Base-by-base conservation (phyloP, 163 green algal genomes). In the Trebouxia gelatinosa region DNA sequence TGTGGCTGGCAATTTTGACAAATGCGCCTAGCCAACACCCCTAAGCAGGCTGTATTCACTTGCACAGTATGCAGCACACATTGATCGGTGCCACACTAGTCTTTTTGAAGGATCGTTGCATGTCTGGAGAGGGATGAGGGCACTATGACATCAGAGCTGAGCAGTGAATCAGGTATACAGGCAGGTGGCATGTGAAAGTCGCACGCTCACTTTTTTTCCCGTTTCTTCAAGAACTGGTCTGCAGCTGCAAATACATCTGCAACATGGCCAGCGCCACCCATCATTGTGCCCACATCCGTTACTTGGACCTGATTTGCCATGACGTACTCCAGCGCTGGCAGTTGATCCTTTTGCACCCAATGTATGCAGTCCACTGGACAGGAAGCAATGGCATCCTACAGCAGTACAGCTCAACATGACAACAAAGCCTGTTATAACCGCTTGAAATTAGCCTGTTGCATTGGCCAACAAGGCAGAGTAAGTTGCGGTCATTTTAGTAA, bases 311-410 rank as follows among this genome's bases (percentile, higher is more conserved):
- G 67, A 57, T 85, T 84, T 67, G 90, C 90, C 80, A 90, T 93
- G 29, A 95, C 89, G 51, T 91, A 94, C 87, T 97, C 93, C 39
- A 96, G 86, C 0, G 89, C 84, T 3, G 92, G 83, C 72, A 97
- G 84, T 38, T 97, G 78, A 23, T 87, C 80, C 62, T 87, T 89
- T 19, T 92, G 40, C 64, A 95, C 92, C 90, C 90, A 95, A 76
- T 96, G 89, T 67, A 97, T 97, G 87, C 92, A 97, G 70, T 85
- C 85, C 13, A 97, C 92, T 6, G 92, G 92, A 81, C 92, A 97
- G 28, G 86, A 89, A 57, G 93, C 88, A 43, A 95, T 94, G 0
- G 92, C 86, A 16, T 91, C 85, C 87, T 95, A 85, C 6, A 89
- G 9, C 26, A 23, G 3, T 1, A 3, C 48, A 59, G 1, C 48